Evolutionary conservation across 495 filamentous ascomycete genomes (phyloP).

Genomic region (Penicillium atrosanguineum): DNA sequence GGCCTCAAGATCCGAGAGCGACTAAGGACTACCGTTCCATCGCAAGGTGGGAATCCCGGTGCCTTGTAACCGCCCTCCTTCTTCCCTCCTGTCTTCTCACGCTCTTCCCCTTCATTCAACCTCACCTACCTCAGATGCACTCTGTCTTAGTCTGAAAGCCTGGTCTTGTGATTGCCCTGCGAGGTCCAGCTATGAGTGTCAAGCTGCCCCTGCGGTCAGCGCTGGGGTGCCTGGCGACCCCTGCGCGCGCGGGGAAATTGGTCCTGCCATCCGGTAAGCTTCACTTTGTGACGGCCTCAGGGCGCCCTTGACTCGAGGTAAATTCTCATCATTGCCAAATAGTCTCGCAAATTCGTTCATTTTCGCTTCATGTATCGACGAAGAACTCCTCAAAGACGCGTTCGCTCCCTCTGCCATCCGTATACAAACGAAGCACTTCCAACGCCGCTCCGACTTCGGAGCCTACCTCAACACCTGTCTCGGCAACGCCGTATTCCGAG

Average conservation of each 20-base stretch:
- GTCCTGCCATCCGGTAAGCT: constrained; percentile 25
- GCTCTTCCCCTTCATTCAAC: constrained; percentile 1
- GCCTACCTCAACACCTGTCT: constrained; percentile 59
- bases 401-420: constrained; percentile 1
- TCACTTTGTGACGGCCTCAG: background rate
- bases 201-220: constrained; percentile 31
- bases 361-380: constrained; percentile 1
- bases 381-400: constrained; percentile 6
- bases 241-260: constrained; percentile 26
- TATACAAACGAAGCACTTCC: constrained; percentile 26
- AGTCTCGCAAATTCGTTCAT: constrained; percentile 19
- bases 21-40: constrained; percentile 9
- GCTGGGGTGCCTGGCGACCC: constrained; percentile 29
- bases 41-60: constrained; percentile 4
- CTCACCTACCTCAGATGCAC: constrained; percentile 2
- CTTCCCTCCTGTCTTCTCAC: constrained; percentile 3
- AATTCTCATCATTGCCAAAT: constrained; percentile 7
- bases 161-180: background rate
- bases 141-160: constrained; percentile 1
- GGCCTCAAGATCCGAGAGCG: background rate
- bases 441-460: constrained; percentile 31
- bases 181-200: constrained; percentile 29
- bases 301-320: background rate
- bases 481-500: constrained; percentile 62
- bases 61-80: background rate